Percentiles rank a stretch among this genome's conserved stretches.
Evolutionary conservation across 495 filamentous ascomycete species (phyloP).

Genomic region (Hypoxylon cercidicola): DNA sequence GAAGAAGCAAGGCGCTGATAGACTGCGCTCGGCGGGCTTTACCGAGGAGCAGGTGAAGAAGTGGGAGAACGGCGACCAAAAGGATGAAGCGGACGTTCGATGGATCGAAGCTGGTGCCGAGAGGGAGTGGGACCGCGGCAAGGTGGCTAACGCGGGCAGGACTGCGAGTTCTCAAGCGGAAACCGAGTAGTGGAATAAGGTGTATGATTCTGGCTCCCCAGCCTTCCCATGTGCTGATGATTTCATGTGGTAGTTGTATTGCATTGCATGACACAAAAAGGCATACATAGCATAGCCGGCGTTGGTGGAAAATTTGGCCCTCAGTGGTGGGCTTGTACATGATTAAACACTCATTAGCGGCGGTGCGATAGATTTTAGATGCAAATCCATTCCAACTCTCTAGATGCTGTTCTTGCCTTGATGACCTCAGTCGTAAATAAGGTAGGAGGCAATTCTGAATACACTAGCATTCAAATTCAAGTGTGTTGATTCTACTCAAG

Average conservation of each 20-base stretch:
- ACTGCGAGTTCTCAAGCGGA: conserved; percentile 8
- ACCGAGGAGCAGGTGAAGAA: conserved; percentile 77
- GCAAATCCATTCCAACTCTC: background rate
- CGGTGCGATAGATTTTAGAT: background rate
- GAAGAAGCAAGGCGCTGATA: conserved; percentile 80
- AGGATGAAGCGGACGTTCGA: conserved; percentile 73
- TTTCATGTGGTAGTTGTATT: conserved; percentile 16
- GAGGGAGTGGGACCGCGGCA: conserved; percentile 93
- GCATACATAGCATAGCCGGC: conserved; percentile 14
- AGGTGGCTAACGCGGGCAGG: conserved; percentile 74
- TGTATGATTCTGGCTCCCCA: no score
- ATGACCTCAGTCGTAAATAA: no score
- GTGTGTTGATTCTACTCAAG: no score
- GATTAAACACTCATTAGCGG: background rate
- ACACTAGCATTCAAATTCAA: no score
- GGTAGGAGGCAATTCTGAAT: no score
- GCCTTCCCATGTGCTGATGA: conserved; percentile 1
- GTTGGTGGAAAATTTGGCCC: conserved; percentile 11
- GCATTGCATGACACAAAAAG: background rate
- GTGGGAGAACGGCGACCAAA: conserved; percentile 77
- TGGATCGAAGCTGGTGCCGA: conserved; percentile 84
- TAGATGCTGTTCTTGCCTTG: no score
- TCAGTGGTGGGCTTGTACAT: background rate
- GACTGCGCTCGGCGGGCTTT: conserved; percentile 82
- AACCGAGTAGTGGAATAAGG: conserved; percentile 5